Percentiles rank a stretch among this genome's conserved stretches.
Evolutionary conservation across 2,329 filamentous ascomycete genomes (phyloP).

Genomic region (Cytospora chrysosperma): DNA sequence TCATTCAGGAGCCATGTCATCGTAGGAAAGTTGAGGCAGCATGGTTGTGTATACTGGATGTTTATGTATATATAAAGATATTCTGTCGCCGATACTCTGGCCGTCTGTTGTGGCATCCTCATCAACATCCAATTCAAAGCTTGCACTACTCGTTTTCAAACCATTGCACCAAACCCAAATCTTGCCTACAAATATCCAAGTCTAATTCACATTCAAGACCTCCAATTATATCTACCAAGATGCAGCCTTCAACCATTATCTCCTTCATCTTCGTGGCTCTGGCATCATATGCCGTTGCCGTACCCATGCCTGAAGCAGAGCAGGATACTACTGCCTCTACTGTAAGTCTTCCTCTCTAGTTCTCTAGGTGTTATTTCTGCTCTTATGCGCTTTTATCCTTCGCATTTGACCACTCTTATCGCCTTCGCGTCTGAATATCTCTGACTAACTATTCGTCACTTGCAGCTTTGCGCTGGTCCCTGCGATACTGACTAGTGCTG

Average conservation of each 20-base stretch:
- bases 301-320: background rate
- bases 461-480: background rate
- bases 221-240: slow-evolving; percentile 2
- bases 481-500: background rate
- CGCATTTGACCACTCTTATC: background rate
- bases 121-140: background rate
- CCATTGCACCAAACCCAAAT: background rate
- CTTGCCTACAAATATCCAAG: background rate
- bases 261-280: slow-evolving; percentile 14
- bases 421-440: background rate
- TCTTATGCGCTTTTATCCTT: no score
- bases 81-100: background rate
- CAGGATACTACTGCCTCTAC: background rate
- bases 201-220: background rate
- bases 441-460: background rate
- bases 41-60: background rate
- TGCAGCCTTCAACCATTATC: slow-evolving; percentile 13
- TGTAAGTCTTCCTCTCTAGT: background rate
- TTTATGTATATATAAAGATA: slow-evolving; percentile 4
- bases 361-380: background rate
- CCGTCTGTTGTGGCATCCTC: background rate
- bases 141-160: background rate
- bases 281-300: slow-evolving; percentile 1
- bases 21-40: background rate
- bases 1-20: background rate